phyloP scores from a whole-genome alignment of 2,329 filamentous ascomycete genomes.

The Teratosphaeria zuluensis region DNA sequence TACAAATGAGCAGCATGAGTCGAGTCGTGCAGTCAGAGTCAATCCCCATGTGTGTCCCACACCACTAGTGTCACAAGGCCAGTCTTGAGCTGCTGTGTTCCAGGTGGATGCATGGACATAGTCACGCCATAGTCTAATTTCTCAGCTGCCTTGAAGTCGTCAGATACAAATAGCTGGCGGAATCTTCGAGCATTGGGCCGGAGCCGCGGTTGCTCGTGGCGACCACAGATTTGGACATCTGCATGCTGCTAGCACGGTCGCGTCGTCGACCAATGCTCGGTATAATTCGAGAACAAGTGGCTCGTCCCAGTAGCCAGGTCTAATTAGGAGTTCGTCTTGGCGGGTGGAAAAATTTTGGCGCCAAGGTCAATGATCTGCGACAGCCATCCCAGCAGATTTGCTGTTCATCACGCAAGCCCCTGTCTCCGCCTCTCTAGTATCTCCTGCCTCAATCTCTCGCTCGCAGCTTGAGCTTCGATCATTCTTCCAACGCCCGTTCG shows the following conservation, averaged over 20 bases:
- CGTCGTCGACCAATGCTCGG: background rate
- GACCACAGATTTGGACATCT: background rate
- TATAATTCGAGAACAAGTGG: background rate
- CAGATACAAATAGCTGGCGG: too few relatives aligned
- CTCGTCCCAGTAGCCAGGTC: background rate
- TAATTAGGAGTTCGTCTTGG: background rate
- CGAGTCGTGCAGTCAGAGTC: background rate
- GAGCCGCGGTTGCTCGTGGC: background rate
- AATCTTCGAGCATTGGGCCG: background rate
- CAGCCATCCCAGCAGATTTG: background rate
- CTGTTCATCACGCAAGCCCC: conserved; percentile 10
- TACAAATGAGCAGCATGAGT: background rate
- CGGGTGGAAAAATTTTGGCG: background rate
- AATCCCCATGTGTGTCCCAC: background rate
- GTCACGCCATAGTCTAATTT: too few relatives aligned
- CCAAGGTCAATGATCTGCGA: background rate
- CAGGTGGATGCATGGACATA: too few relatives aligned
- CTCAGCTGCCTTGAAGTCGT: too few relatives aligned
- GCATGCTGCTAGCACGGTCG: background rate
- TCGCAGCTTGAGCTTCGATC: conserved; percentile 78
- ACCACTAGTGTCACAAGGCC: background rate
- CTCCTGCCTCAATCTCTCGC: conserved; percentile 59
- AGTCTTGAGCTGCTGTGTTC: background rate
- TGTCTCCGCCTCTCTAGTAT: conserved; percentile 54
- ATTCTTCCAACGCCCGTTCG: conserved; percentile 65